A percentile compares a stretch with the other conserved stretches of the same genome.
These are phyloP conservation scores for Metschnikowia chrysomelidarum DNA, from an alignment of 805 yeast genomes.

Conservation along the genomic window DNA sequence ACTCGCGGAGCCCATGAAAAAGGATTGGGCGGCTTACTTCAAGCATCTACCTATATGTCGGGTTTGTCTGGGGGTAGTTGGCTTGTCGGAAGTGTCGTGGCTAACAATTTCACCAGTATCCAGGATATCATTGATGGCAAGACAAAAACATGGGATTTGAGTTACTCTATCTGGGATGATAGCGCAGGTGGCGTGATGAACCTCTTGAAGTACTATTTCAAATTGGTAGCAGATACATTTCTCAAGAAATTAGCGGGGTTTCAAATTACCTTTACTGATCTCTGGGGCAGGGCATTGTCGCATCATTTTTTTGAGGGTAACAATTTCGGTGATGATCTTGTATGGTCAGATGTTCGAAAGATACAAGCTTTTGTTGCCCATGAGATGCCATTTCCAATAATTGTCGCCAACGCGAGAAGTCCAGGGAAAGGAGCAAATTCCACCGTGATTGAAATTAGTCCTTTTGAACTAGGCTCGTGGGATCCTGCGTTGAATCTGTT, in stretches of 20 bases:
- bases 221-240: conserved; percentile 23
- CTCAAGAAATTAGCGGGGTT: conserved; percentile 34
- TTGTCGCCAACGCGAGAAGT: conserved; percentile 39
- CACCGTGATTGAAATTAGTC: conserved; percentile 55
- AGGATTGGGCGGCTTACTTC: conserved; percentile 14
- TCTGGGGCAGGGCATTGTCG: conserved; percentile 39
- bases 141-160: conserved; percentile 33
- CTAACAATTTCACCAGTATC: conserved; percentile 55
- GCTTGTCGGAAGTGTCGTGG: conserved; percentile 42
- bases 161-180: conserved; percentile 19
- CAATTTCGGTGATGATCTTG: conserved; percentile 21
- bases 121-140: conserved; percentile 28
- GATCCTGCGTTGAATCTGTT: conserved; percentile 47
- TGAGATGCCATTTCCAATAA: conserved; percentile 49
- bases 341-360: conserved; percentile 20
- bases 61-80: conserved; percentile 14
- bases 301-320: conserved; percentile 33
- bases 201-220: conserved; percentile 17
- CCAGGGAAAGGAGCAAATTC: conserved; percentile 37
- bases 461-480: conserved; percentile 70
- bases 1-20: conserved; percentile 7
- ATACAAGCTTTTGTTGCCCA: conserved; percentile 22
- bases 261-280: conserved; percentile 34
- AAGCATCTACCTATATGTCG: conserved; percentile 11
- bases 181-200: conserved; percentile 38